Percentiles rank a stretch among this genome's conserved stretches.
Conservation (phyloP, 164 flowering plant genomes). For the Berberis thunbergii region DNA sequence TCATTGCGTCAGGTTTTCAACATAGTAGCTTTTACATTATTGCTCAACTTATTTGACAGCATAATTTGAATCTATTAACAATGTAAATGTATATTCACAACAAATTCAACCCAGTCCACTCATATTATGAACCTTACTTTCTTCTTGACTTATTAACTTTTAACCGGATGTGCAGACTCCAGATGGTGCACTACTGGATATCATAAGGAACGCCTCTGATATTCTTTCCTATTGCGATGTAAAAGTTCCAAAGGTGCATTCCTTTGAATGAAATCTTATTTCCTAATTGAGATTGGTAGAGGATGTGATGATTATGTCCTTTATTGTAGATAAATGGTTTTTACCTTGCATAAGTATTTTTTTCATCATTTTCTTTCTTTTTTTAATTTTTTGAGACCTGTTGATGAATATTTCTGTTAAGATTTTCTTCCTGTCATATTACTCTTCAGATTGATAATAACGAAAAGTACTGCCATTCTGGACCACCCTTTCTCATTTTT, state of each 20-base stretch:
- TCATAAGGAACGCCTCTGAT: slow-evolving; percentile 85
- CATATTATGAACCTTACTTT: too few relatives aligned
- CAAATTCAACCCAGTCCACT: too few relatives aligned
- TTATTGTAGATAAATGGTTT: too few relatives aligned
- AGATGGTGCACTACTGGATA: slow-evolving; percentile 85
- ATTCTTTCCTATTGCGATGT: slow-evolving; percentile 62
- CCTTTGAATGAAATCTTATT: not conserved
- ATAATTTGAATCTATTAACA: too few relatives aligned
- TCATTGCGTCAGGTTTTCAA: slow-evolving; percentile 72
- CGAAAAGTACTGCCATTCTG: slow-evolving; percentile 49
- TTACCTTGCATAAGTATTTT: too few relatives aligned
- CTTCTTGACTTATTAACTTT: not conserved
- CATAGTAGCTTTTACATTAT: not conserved
- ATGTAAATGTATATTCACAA: too few relatives aligned
- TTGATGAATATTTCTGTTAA: not conserved
- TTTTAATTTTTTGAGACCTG: not conserved
- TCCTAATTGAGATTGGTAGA: not conserved
- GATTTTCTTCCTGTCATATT: not conserved
- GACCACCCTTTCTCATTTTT: slow-evolving; percentile 80
- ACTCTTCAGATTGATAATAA: slow-evolving; percentile 52
- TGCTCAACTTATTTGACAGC: not conserved
- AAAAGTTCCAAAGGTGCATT: slow-evolving; percentile 59
- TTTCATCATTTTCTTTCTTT: too few relatives aligned
- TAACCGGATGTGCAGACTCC: slow-evolving; percentile 65
- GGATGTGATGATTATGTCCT: not conserved